These are phyloP conservation scores for Hemileccinum rubropunctum DNA, from an alignment of 768 basidiomycete species.

Conservation along the genomic window DNA sequence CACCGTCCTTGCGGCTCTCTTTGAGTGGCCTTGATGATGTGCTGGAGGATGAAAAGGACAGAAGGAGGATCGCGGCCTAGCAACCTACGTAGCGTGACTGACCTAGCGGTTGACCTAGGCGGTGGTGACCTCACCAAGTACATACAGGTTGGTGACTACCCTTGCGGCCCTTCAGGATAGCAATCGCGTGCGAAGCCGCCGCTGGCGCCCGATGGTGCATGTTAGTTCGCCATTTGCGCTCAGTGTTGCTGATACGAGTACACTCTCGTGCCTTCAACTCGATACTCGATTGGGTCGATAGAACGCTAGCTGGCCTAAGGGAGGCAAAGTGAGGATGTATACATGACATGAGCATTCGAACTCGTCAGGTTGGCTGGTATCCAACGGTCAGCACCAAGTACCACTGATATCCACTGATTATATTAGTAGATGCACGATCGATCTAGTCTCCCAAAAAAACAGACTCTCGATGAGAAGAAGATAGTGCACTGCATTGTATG, in stretches of 20 bases:
- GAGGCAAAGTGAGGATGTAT: too few relatives aligned
- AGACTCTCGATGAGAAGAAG: too few relatives aligned
- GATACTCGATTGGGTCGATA: too few relatives aligned
- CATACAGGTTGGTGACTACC: slow-evolving; percentile 64
- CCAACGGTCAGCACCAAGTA: too few relatives aligned
- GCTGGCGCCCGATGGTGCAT: slow-evolving; percentile 50
- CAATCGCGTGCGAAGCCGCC: slow-evolving; percentile 50
- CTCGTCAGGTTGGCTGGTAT: too few relatives aligned
- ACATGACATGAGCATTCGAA: too few relatives aligned
- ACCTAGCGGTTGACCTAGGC: slow-evolving; percentile 78
- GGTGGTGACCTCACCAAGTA: slow-evolving; percentile 78
- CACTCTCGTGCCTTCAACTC: too few relatives aligned
- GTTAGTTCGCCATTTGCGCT: slow-evolving; percentile 71
- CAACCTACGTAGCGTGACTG: slow-evolving; percentile 18
- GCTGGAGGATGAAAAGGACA: slow-evolving; percentile 16
- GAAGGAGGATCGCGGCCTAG: not conserved
- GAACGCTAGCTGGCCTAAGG: too few relatives aligned
- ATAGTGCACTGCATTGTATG: too few relatives aligned
- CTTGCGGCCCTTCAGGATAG: slow-evolving; percentile 46
- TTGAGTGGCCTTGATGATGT: slow-evolving; percentile 48
- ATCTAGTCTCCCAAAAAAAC: too few relatives aligned
- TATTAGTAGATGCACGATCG: too few relatives aligned
- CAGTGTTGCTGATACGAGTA: slow-evolving; percentile 50
- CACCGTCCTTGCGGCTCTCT: slow-evolving; percentile 53
- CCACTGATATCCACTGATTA: too few relatives aligned